phyloP scores from a whole-genome alignment of 441 rosid species.

The Eugenia klotzschiana region DNA sequence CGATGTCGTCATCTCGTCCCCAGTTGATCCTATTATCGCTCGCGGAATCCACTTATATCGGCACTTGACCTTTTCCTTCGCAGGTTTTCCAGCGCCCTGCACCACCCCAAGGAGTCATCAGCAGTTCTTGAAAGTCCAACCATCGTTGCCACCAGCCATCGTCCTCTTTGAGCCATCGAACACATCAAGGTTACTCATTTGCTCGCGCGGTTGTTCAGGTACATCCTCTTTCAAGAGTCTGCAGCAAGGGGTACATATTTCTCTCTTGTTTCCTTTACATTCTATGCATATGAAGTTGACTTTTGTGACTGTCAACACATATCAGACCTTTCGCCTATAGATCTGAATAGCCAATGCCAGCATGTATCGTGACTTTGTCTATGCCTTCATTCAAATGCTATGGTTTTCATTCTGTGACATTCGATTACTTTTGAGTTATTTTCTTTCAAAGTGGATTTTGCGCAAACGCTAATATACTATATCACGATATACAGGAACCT shows the following conservation, averaged over 20 bases:
- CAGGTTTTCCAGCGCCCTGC: too few species aligned
- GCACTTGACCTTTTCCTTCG: too few species aligned
- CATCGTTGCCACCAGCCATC: too few species aligned
- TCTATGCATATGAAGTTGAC: not conserved
- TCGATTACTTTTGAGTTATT: not conserved
- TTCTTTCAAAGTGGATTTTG: not conserved
- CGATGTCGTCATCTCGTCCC: too few species aligned
- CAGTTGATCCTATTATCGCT: too few species aligned
- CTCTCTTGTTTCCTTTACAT: not conserved
- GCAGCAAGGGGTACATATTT: slow-evolving; percentile 26
- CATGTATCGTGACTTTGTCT: not conserved
- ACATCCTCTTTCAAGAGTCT: slow-evolving; percentile 29
- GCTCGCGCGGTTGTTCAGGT: not conserved
- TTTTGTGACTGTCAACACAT: not conserved
- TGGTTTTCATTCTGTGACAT: not conserved
- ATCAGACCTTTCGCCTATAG: not conserved
- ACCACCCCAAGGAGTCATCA: too few species aligned
- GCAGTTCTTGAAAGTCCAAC: too few species aligned
- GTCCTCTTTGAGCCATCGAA: too few species aligned
- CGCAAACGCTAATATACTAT: not conserved
- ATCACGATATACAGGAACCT: slow-evolving; percentile 23
- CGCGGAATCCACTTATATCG: too few species aligned
- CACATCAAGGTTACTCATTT: not conserved
- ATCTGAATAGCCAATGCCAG: not conserved
- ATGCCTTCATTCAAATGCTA: not conserved